phyloP scores from a whole-genome alignment of 2,329 filamentous ascomycete genomes.

The Arthrobotrys conoides region DNA sequence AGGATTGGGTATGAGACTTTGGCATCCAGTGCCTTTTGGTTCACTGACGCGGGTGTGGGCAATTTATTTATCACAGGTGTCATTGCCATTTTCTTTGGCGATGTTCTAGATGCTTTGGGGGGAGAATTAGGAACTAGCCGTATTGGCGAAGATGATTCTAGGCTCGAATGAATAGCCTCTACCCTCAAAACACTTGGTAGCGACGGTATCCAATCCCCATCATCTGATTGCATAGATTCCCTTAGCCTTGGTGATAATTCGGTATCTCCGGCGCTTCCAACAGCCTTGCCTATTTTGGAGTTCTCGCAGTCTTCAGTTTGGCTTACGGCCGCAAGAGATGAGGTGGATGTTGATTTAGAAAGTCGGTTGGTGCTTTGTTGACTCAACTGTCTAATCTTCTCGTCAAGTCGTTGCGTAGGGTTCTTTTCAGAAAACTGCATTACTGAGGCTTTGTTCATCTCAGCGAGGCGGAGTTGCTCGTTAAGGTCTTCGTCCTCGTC shows the following conservation, averaged over 20 bases:
- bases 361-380: conserved; percentile 70
- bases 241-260: background rate
- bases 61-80: conserved; percentile 38
- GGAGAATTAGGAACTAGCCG: background rate
- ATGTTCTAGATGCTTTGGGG: background rate
- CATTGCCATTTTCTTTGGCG: conserved; percentile 9
- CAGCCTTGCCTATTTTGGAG: background rate
- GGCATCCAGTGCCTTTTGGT: conserved; percentile 2
- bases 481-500: conserved; percentile 65
- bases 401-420: conserved; percentile 92
- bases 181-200: conserved; percentile 14
- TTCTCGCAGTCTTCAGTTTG: conserved; percentile 27
- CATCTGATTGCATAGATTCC: conserved; percentile 47
- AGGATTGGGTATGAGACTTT: conserved; percentile 30
- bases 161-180: background rate
- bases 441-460: conserved; percentile 71
- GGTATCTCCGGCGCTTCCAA: background rate
- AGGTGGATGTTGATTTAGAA: conserved; percentile 44
- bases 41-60: conserved; percentile 12
- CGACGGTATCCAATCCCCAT: conserved; percentile 58
- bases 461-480: conserved; percentile 61
- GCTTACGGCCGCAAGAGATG: conserved; percentile 52
- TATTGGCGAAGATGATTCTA: background rate
- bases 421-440: conserved; percentile 78
- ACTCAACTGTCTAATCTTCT: conserved; percentile 85